Base-by-base conservation (phyloP, 1,139 yeast genomes). In the Suhomyces bokatorum region DNA sequence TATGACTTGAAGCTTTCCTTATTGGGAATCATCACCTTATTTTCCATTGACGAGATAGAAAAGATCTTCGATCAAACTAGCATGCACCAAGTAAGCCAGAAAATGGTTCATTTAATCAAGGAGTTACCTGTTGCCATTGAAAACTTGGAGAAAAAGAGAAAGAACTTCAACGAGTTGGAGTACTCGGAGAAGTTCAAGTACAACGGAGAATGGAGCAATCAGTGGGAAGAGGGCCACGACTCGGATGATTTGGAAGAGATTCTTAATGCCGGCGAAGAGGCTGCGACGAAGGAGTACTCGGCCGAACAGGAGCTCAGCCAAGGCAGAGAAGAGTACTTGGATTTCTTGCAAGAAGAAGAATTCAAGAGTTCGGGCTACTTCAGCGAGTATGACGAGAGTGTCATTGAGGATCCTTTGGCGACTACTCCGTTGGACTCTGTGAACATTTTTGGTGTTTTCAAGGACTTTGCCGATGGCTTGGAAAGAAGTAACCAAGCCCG, bases 321-420 rank as follows among this genome's bases (percentile, higher is more conserved):
- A 28, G 77, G 66, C 17, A 77, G 69, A 11, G 77, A 69, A 11
- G 78, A 67, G 4, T 78, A 73, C 49, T 64, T 73, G 43, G 69
- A 72, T 37, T 70, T 73, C 51, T 59, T 78, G 43, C 73, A 72
- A 40, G 64, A 65, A 39, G 78, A 75, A 55, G 70, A 74, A 42
- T 67, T 59, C 43, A 69, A 72, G 52, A 68, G 57, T 37, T 54
- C 63, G 5, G 75, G 66, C 22, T 71, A 66, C 44, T 73, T 66
- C 43, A 74, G 66, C 35, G 68, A 67, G 29, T 77, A 70, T 15
- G 81, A 80, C 38, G 88, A 82, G 22, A 81, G 75, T 32, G 63
- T 87, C 6, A 78, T 76, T 22, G 97, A 90, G 57, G 97, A 93
- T 63, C 91, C 96, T 3, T 74, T 88, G 52, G 79, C 86, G 3